A percentile compares a stretch with the other conserved stretches of the same genome.
Conservation (phyloP, 352 stramenopile genomes). For the Pythium coloratum region DNA sequence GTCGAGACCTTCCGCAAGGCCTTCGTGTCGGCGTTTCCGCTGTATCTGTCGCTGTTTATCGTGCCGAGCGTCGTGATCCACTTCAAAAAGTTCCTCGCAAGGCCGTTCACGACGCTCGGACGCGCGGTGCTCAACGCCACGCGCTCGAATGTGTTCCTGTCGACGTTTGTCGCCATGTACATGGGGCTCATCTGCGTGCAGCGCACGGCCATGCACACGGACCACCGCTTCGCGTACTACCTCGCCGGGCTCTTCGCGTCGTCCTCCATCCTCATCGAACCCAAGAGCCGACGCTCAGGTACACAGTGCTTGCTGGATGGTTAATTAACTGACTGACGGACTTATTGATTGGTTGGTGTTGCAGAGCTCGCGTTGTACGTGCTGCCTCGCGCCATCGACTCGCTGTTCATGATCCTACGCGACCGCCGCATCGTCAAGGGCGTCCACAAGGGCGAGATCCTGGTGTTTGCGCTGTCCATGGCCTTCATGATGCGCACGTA, state of each 20-base stretch:
- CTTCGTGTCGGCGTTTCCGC: slow-evolving; percentile 67
- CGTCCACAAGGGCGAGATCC: slow-evolving; percentile 67
- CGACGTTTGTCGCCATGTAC: slow-evolving; percentile 75
- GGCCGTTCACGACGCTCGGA: slow-evolving; percentile 52
- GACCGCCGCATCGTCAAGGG: slow-evolving; percentile 70
- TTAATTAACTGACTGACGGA: not conserved
- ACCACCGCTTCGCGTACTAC: slow-evolving; percentile 82
- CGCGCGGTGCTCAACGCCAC: slow-evolving; percentile 63
- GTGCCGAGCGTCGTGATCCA: slow-evolving; percentile 80
- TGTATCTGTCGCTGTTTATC: slow-evolving; percentile 87
- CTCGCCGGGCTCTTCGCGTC: slow-evolving; percentile 63
- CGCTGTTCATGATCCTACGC: slow-evolving; percentile 71
- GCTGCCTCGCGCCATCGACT: slow-evolving; percentile 73
- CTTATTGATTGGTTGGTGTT: slow-evolving; percentile 4
- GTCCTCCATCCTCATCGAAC: slow-evolving; percentile 72
- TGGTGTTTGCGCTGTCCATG: slow-evolving; percentile 80
- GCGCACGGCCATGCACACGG: slow-evolving; percentile 45
- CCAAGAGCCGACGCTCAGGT: slow-evolving; percentile 80
- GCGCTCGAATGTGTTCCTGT: slow-evolving; percentile 74
- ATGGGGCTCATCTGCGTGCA: slow-evolving; percentile 66
- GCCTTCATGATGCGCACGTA: slow-evolving; percentile 84
- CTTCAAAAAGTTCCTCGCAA: slow-evolving; percentile 76
- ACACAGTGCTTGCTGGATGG: not conserved
- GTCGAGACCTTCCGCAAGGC: slow-evolving; percentile 56
- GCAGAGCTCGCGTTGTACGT: slow-evolving; percentile 80